Conservation (phyloP, 192 early-diverging fungal species). For the Coemansia sp. region DNA sequence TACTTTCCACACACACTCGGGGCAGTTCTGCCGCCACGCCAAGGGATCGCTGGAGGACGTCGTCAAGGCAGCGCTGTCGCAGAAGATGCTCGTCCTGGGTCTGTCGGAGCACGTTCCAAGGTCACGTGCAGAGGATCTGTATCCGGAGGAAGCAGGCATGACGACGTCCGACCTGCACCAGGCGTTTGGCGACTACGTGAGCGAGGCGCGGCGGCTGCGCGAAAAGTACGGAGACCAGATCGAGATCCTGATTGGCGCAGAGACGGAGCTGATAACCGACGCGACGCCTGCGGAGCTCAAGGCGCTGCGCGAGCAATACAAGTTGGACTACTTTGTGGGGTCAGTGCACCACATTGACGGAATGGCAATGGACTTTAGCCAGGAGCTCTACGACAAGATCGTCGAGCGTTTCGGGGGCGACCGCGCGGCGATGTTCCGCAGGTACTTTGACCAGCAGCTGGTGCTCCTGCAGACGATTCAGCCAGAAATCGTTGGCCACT, state of each 20-base stretch:
- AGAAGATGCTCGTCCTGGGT: slow-evolving; percentile 72
- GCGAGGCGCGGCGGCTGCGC: slow-evolving; percentile 72
- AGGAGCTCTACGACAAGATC: slow-evolving; percentile 55
- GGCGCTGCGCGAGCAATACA: slow-evolving; percentile 48
- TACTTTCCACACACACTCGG: slow-evolving; percentile 90
- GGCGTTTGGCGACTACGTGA: slow-evolving; percentile 68
- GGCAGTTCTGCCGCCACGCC: slow-evolving; percentile 94
- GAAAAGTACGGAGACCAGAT: slow-evolving; percentile 57
- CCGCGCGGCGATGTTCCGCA: slow-evolving; percentile 59
- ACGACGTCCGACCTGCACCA: slow-evolving; percentile 61
- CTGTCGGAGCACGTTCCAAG: slow-evolving; percentile 94
- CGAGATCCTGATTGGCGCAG: slow-evolving; percentile 81
- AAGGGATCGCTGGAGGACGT: slow-evolving; percentile 81
- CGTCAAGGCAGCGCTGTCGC: slow-evolving; percentile 70
- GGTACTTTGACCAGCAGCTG: slow-evolving; percentile 90
- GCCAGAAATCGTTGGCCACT: slow-evolving; percentile 91
- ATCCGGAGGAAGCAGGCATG: slow-evolving; percentile 86
- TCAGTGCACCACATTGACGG: slow-evolving; percentile 86
- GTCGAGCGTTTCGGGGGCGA: slow-evolving; percentile 31
- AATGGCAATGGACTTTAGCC: slow-evolving; percentile 82
- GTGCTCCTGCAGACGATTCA: slow-evolving; percentile 67
- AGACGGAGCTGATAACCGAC: slow-evolving; percentile 81
- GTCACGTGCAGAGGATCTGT: slow-evolving; percentile 71
- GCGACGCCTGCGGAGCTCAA: slow-evolving; percentile 55
- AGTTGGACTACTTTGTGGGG: slow-evolving; percentile 87